phyloP scores from a whole-genome alignment of 768 basidiomycete species.

The Kwoniella sp. region DNA sequence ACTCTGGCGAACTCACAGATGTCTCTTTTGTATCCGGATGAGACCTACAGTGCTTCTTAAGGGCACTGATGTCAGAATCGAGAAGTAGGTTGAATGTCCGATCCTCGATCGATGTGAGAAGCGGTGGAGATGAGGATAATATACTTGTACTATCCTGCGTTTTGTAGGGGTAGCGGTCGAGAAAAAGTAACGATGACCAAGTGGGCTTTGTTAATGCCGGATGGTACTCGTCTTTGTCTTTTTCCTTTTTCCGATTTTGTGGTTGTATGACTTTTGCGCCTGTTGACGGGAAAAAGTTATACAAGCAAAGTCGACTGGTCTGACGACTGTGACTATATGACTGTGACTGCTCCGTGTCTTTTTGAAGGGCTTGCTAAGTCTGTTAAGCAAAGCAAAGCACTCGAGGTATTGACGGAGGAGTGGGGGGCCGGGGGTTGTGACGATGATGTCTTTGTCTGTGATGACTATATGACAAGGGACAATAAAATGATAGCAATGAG shows the following conservation, averaged over 20 bases:
- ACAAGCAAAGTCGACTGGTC: background rate
- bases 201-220: background rate
- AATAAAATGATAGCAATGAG: background rate
- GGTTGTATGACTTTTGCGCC: background rate
- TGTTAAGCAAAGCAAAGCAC: background rate
- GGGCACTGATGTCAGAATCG: background rate
- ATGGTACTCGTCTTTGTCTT: too few species aligned
- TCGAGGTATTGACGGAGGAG: background rate
- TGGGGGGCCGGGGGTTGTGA: background rate
- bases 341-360: background rate
- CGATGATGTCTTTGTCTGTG: constrained; percentile 1
- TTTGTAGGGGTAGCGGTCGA: background rate
- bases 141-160: background rate
- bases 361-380: background rate
- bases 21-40: background rate
- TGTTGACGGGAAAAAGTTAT: background rate
- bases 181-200: background rate
- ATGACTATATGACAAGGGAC: background rate
- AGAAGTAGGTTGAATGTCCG: background rate
- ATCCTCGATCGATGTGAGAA: background rate
- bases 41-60: background rate
- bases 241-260: background rate
- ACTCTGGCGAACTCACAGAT: background rate
- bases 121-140: background rate
- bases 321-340: too few species aligned